Evolutionary conservation across 176 grass and related monocot genomes (phyloP).

Genomic region (Triticum monococcum): DNA sequence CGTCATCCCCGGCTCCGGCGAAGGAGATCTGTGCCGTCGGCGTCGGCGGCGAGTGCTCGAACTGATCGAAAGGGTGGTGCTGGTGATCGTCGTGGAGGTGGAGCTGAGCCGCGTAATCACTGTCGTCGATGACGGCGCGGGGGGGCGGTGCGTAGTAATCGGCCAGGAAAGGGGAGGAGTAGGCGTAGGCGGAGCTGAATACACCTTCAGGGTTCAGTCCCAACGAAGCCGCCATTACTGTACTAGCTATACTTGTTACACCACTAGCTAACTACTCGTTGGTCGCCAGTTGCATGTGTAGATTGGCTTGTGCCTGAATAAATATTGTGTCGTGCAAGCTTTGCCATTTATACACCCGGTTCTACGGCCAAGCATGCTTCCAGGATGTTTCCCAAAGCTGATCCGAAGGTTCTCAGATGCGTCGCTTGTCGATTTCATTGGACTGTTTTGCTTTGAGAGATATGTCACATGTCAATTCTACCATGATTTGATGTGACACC

Average conservation of each 20-base stretch:
- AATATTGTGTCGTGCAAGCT: neutral
- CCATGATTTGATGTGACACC: neutral
- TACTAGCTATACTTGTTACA: neutral
- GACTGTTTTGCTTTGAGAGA: slow-evolving; percentile 15
- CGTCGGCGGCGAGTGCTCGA: slow-evolving; percentile 6
- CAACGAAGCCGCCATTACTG: slow-evolving; percentile 45
- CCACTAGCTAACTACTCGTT: neutral
- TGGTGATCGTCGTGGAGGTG: slow-evolving; percentile 7
- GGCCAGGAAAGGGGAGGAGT: slow-evolving; percentile 27
- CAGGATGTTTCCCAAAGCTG: slow-evolving; percentile 25
- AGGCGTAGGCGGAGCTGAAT: neutral
- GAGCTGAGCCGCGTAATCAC: neutral
- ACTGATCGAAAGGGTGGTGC: neutral
- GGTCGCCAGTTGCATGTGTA: neutral
- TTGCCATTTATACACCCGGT: slow-evolving; percentile 35
- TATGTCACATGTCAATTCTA: slow-evolving; percentile 43
- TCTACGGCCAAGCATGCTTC: slow-evolving; percentile 12
- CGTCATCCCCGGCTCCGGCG: neutral
- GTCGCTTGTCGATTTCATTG: slow-evolving; percentile 42
- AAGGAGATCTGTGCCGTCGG: neutral
- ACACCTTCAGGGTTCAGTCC: slow-evolving; percentile 47
- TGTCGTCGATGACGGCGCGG: neutral
- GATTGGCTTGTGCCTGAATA: neutral
- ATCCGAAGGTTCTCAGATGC: slow-evolving; percentile 50
- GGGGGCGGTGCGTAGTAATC: neutral